Percentiles rank a stretch among this genome's conserved stretches.
Conservation (phyloP, 1,284 basidiomycete genomes). For the Tilletia horrida region DNA sequence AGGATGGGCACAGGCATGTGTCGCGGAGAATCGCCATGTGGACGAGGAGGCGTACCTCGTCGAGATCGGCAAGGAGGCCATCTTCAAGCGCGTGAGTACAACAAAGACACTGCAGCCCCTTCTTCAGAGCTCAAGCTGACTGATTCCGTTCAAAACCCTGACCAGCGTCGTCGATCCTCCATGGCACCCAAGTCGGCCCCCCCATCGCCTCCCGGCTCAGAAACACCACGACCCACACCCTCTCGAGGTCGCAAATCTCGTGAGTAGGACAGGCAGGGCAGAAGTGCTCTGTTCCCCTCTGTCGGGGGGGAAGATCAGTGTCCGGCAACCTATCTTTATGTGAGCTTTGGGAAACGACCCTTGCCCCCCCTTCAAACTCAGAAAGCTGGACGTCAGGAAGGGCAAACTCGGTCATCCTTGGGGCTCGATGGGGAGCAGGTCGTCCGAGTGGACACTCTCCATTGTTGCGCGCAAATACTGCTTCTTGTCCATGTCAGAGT, state of each 20-base stretch:
- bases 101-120: background rate
- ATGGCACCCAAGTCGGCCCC: slow-evolving; percentile 34
- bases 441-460: no score
- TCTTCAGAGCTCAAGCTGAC: background rate
- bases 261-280: slow-evolving; percentile 30
- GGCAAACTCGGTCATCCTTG: background rate
- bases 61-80: slow-evolving; percentile 47
- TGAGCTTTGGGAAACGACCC: slow-evolving; percentile 18
- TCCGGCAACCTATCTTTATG: slow-evolving; percentile 3
- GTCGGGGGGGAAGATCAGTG: slow-evolving; percentile 10
- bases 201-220: slow-evolving; percentile 23
- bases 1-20: slow-evolving; percentile 40
- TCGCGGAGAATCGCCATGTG: slow-evolving; percentile 34
- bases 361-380: background rate
- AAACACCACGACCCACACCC: background rate
- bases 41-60: slow-evolving; percentile 43
- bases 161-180: slow-evolving; percentile 31
- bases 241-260: slow-evolving; percentile 27
- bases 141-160: background rate
- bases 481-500: background rate
- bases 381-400: no score
- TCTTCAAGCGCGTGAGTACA: slow-evolving; percentile 39
- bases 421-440: background rate
- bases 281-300: slow-evolving; percentile 38
- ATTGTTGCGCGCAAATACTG: slow-evolving; percentile 12